Evolutionary conservation across 176 grass and related monocot species (phyloP), one percentile per base, ranked within the genome.

Genomic region (Stipa capillata): DNA sequence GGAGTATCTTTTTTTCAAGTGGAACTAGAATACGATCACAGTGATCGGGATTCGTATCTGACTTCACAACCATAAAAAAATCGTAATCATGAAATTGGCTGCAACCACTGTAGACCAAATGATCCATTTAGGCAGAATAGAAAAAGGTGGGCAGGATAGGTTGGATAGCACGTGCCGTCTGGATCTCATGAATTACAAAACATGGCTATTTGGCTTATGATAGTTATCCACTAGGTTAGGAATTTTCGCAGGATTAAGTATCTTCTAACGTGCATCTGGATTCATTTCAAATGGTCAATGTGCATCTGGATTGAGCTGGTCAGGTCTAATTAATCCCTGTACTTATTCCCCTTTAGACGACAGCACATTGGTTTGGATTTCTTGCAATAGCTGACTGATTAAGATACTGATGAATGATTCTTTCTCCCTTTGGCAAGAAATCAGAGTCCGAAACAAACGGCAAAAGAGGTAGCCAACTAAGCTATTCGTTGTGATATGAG

Each of bases 121-220:
- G 6, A 48, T 48, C n/a, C n/a, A 36, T 53, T 53, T 55, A 14
- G 8, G 15, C 4, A 3, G 10, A 18, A 40, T 34, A 32, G 70
- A 43, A 15, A 60, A 70, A 24, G 9, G 28, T 21, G n/a, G 63
- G 24, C 14, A 32, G 27, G 28, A 37, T 73, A 29, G 31, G 66
- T 6, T 40, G 82, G 76, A 6, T 24, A 61, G 51, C 76, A 80
- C 51, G 81, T 80, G 81, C 1, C 53, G 51, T 61, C 69, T 52
- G 81, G 69, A 84, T 84, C 81, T 84, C 20, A 47, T 7, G 20
- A 49, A 35, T 24, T 44, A 77, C 56, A 20, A 7, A 45, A 34
- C 24, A 7, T 20, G 1, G 8, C 59, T n/a, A 69, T 18, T 49
- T 16, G 72, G 9, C 35, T 37, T 56, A 43, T 49, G 60, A 3